Conservation (phyloP, 805 yeast species). For the Blastobotrys parvus region DNA sequence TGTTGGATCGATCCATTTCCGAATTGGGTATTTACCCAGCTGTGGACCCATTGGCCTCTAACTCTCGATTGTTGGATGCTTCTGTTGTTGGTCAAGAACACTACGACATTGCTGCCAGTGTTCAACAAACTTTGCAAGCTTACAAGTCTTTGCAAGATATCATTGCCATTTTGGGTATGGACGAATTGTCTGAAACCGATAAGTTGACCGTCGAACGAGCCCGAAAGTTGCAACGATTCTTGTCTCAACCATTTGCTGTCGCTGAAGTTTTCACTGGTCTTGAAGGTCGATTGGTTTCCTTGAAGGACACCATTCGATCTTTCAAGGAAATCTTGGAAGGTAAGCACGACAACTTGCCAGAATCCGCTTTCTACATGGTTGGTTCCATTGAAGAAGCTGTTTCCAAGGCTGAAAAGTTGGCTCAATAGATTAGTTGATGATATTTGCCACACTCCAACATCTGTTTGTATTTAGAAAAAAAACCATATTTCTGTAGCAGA, state of each 20-base stretch:
- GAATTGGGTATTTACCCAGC: slow-evolving; percentile 99
- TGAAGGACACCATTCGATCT: slow-evolving; percentile 88
- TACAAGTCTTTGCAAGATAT: slow-evolving; percentile 99
- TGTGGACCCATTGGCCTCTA: slow-evolving; percentile 99
- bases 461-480: no score
- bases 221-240: slow-evolving; percentile 99
- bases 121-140: slow-evolving; percentile 98
- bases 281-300: slow-evolving; percentile 93
- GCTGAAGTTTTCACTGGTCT: slow-evolving; percentile 99
- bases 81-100: slow-evolving; percentile 98
- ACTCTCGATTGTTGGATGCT: slow-evolving; percentile 96
- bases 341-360: slow-evolving; percentile 98
- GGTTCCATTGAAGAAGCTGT: slow-evolving; percentile 99
- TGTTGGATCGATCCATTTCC: slow-evolving; percentile 98
- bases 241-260: slow-evolving; percentile 99
- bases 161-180: slow-evolving; percentile 99
- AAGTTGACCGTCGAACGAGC: slow-evolving; percentile 99
- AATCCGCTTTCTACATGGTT: slow-evolving; percentile 99
- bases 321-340: slow-evolving; percentile 97
- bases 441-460: no score
- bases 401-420: slow-evolving; percentile 98
- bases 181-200: slow-evolving; percentile 97
- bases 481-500: no score
- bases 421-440: no score
- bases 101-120: slow-evolving; percentile 88